A percentile compares a stretch with the other conserved stretches of the same genome.
Conservation (phyloP, 2,329 filamentous ascomycete genomes). For the Polychaeton citri region DNA sequence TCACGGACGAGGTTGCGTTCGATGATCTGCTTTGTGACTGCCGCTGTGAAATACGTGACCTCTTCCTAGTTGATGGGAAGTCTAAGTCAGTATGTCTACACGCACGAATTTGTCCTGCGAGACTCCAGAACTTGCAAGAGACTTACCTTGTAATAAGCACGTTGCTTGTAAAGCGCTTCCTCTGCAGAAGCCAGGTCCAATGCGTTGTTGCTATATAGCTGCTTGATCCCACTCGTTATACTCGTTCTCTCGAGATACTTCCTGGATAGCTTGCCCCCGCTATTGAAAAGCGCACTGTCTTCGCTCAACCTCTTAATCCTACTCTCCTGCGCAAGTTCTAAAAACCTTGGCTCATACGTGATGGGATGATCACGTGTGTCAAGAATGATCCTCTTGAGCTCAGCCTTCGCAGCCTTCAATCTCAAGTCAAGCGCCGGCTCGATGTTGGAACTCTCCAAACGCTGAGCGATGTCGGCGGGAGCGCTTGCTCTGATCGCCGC, state of each 20-base stretch:
- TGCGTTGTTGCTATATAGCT: too few relatives aligned
- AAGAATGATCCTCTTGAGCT: conserved; percentile 33
- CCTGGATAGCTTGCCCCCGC: too few relatives aligned
- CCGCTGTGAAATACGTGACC: conserved; percentile 23
- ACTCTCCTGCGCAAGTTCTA: conserved; percentile 22
- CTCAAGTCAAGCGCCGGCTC: conserved; percentile 28
- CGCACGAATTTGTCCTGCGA: too few relatives aligned
- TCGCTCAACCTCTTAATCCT: conserved; percentile 8
- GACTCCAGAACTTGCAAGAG: neutral
- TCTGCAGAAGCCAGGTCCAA: conserved; percentile 21
- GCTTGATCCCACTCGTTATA: too few relatives aligned
- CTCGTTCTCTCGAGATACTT: too few relatives aligned
- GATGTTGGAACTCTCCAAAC: conserved; percentile 26
- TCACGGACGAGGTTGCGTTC: conserved; percentile 24
- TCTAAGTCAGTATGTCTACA: neutral
- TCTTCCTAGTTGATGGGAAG: too few relatives aligned
- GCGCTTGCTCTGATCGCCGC: conserved; percentile 23
- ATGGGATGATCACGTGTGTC: conserved; percentile 28
- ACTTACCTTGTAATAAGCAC: conserved; percentile 25
- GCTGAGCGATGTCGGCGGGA: conserved; percentile 26
- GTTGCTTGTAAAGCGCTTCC: conserved; percentile 23
- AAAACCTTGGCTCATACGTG: conserved; percentile 27
- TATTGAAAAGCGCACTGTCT: too few relatives aligned
- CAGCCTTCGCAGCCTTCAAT: conserved; percentile 23
- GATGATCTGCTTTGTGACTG: conserved; percentile 23